Conservation (phyloP, 768 basidiomycete genomes). For the Amanita molliuscula region DNA sequence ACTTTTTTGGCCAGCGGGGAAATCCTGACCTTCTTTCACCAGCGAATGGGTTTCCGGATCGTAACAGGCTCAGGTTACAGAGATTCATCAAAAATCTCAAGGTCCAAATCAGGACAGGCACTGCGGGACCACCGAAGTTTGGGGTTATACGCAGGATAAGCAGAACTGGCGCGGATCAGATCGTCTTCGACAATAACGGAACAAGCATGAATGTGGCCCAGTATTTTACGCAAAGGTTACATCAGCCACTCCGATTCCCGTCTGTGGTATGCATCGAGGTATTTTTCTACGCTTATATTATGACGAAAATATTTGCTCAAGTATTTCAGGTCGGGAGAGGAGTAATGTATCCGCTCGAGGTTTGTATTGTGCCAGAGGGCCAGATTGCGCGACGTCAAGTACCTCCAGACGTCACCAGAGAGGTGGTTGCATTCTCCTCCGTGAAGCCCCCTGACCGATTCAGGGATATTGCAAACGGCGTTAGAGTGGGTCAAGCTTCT, state of each 20-base stretch:
- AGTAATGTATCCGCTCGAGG: slow-evolving; percentile 58
- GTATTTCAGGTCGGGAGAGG: slow-evolving; percentile 41
- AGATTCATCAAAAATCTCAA: slow-evolving; percentile 26
- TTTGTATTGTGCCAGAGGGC: slow-evolving; percentile 49
- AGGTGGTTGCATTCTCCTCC: slow-evolving; percentile 58
- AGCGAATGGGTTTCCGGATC: slow-evolving; percentile 29
- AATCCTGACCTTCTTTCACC: slow-evolving; percentile 17
- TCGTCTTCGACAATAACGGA: slow-evolving; percentile 44
- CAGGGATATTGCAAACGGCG: slow-evolving; percentile 39
- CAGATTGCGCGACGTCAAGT: slow-evolving; percentile 69
- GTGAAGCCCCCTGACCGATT: slow-evolving; percentile 51
- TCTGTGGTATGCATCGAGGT: slow-evolving; percentile 47
- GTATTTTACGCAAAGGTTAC: slow-evolving; percentile 12
- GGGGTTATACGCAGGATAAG: slow-evolving; percentile 50
- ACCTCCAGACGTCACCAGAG: slow-evolving; percentile 53
- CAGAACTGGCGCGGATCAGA: slow-evolving; percentile 31
- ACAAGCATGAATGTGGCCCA: slow-evolving; percentile 13
- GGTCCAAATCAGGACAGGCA: slow-evolving; percentile 16
- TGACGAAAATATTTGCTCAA: not conserved
- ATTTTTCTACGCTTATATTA: not conserved
- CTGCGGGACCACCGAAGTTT: slow-evolving; percentile 11
- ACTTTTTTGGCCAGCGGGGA: slow-evolving; percentile 28
- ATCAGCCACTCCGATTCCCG: slow-evolving; percentile 31
- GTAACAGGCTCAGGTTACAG: slow-evolving; percentile 32
- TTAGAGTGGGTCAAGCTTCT: slow-evolving; percentile 27